Evolutionary conservation across 176 grass and related monocot species (phyloP), one percentile per base, ranked within the genome.

Genomic region (Musa itinerans): DNA sequence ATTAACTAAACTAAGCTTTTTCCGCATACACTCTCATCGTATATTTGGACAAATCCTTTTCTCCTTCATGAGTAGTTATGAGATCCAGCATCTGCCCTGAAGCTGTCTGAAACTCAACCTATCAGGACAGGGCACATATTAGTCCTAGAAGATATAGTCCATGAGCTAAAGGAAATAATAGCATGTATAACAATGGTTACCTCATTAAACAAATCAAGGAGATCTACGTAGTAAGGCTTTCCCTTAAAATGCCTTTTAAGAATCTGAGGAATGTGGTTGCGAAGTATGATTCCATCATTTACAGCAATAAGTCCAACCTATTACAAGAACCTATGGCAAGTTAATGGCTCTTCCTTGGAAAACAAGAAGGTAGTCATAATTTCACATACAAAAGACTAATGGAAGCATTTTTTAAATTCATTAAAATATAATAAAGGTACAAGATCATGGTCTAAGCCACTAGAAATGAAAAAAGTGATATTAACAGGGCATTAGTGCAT

Each of bases 101-200:
- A 83, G 95, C 86, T n/a, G 95, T 91, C 86, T 94, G 92, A 76
- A 94, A 99, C 65, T 99, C 95, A 84, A 99, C 86, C 95, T 99
- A 78, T 55, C 77, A 83, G 49, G 27, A 25, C 14, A 62, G 7
- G 78, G 82, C 34, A 82, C 52, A 83, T 27, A 74, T 56, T 10
- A 29, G 67, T 63, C 53, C 20, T 26, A 77, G 55, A 11, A 75
- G 15, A 68, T 49, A 68, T 2, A 68, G 66, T 52, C 9, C 43
- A 21, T 74, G 59, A 59, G 11, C 23, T 59, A 73, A 77, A 65
- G 7, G 19, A 78, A 54, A 64, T 21, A 53, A 51, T 15, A 43
- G 0, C 4, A 43, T 43, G 0, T 43, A 43, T 43, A 17, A 86
- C 66, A 15, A 81, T 73, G 4, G 52, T 71, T 89, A 99, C 95